These are phyloP conservation scores for Ascochyta viciae-villosae DNA, from an alignment of 2,329 filamentous ascomycete genomes.

Conservation along the genomic window DNA sequence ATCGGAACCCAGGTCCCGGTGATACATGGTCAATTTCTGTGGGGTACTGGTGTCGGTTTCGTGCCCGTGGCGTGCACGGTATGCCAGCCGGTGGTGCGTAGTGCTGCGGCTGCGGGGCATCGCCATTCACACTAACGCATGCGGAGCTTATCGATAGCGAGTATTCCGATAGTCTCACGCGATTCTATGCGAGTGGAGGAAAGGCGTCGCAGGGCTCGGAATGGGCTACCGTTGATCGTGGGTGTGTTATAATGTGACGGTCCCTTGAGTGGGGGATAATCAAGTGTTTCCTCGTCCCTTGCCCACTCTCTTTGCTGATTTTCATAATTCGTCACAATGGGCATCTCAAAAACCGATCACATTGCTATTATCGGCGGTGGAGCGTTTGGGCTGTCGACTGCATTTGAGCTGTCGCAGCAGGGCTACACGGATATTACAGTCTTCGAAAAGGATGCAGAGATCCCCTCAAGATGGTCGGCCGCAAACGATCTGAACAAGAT, in stretches of 20 bases:
- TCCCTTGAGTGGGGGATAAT: neutral
- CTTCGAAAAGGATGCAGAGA: constrained; percentile 43
- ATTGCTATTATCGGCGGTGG: constrained; percentile 41
- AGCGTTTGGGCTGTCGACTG: constrained; percentile 42
- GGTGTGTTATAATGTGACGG: constrained; percentile 3
- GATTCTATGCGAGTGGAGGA: neutral
- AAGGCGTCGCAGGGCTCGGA: constrained; percentile 1
- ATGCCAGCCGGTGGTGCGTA: constrained; percentile 11
- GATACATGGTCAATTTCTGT: neutral
- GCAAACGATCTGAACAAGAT: constrained; percentile 70
- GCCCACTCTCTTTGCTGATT: neutral
- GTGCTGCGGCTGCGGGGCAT: constrained; percentile 6
- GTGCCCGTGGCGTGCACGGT: constrained; percentile 13
- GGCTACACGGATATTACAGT: constrained; percentile 41
- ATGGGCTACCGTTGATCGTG: neutral
- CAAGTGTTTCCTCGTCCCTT: neutral
- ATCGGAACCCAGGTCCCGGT: neutral
- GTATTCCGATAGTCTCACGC: constrained; percentile 8
- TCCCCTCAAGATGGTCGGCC: constrained; percentile 61
- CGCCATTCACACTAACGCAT: constrained; percentile 10
- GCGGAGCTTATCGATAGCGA: constrained; percentile 10
- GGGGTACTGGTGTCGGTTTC: constrained; percentile 8
- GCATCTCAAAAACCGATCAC: constrained; percentile 27
- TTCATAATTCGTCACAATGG: constrained; percentile 19
- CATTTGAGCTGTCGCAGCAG: constrained; percentile 38